Evolutionary conservation across 208 protist species (phyloP).

Genomic region (Leishmania lainsoni): DNA sequence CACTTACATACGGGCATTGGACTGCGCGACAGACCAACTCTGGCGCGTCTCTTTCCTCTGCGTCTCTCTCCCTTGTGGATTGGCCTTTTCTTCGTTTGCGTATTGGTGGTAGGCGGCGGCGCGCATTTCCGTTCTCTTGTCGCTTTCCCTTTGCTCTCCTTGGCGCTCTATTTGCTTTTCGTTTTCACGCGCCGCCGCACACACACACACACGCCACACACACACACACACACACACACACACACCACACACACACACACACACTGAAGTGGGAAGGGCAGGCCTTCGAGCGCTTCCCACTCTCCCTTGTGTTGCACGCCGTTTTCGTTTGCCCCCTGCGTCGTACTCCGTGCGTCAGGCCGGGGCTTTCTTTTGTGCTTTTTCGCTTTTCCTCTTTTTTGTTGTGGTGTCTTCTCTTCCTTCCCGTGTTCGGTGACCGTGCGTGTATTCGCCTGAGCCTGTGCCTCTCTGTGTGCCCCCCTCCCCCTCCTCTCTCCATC

Average conservation of each 20-base stretch:
- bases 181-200: too few relatives aligned
- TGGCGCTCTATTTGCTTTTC: conserved; percentile 21
- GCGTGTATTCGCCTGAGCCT: background rate
- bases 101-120: too few relatives aligned
- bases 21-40: background rate
- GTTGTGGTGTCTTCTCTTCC: background rate
- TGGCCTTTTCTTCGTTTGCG: too few relatives aligned
- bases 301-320: too few relatives aligned
- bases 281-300: too few relatives aligned
- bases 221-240: too few relatives aligned
- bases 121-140: background rate
- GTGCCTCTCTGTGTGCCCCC: background rate
- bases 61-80: background rate
- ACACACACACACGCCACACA: too few relatives aligned
- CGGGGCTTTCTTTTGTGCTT: conserved; percentile 16
- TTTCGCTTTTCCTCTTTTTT: background rate
- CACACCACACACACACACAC: too few relatives aligned
- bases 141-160: conserved; percentile 20
- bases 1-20: background rate
- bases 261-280: too few relatives aligned
- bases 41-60: background rate
- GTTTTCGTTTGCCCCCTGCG: too few relatives aligned
- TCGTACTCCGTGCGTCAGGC: too few relatives aligned
- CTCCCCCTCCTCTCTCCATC: background rate
- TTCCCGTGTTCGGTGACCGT: background rate